Evolutionary conservation across 2,329 filamentous ascomycete species (phyloP).

Genomic region (Daldinia sp.): DNA sequence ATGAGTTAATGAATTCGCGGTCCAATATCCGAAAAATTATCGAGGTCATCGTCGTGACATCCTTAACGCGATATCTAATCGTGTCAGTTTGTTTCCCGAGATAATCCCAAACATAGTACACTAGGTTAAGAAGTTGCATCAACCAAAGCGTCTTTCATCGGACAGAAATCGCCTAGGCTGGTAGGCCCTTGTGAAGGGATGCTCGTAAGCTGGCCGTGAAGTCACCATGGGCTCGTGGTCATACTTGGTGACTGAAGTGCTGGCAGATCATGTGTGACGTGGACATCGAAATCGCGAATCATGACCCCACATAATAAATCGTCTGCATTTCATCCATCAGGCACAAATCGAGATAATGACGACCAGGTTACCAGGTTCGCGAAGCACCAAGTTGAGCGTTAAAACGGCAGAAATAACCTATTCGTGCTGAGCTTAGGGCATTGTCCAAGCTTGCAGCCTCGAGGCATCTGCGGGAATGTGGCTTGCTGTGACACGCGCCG

Average conservation of each 20-base stretch:
- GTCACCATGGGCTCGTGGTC: constrained; percentile 32
- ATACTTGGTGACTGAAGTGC: constrained; percentile 26
- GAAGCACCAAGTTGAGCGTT: constrained; percentile 4
- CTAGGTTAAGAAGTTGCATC: background rate
- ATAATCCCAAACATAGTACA: constrained; percentile 1
- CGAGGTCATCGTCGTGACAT: background rate
- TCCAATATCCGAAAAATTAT: background rate
- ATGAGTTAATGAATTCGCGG: background rate
- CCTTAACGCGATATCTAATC: background rate
- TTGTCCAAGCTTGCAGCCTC: constrained; percentile 13
- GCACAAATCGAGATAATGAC: constrained; percentile 15
- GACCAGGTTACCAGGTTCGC: background rate
- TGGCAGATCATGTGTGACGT: constrained; percentile 40
- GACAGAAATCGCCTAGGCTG: background rate
- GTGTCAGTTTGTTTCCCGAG: background rate
- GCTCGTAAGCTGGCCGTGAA: constrained; percentile 10
- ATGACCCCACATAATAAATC: constrained; percentile 28
- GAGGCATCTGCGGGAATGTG: constrained; percentile 11
- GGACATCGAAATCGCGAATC: constrained; percentile 40
- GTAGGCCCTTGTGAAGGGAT: constrained; percentile 2
- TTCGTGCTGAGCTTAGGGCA: constrained; percentile 1
- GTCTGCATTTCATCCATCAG: constrained; percentile 16
- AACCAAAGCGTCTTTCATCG: background rate
- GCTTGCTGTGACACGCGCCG: constrained; percentile 21
- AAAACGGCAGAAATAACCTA: constrained; percentile 1